These are phyloP conservation scores for Quercus phellos DNA, from an alignment of 331 rosid species.

Conservation along the genomic window DNA sequence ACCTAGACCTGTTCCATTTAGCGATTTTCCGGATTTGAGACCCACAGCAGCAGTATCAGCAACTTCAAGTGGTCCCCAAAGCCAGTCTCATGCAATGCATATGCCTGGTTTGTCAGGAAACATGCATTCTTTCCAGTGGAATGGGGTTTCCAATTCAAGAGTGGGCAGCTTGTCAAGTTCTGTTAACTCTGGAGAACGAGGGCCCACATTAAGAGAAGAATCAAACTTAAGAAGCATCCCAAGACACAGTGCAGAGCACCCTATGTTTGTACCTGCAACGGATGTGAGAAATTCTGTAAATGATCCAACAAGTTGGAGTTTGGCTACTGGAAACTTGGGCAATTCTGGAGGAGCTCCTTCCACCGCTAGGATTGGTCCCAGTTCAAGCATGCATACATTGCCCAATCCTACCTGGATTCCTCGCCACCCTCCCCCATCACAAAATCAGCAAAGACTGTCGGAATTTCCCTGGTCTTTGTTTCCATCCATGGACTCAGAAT, in stretches of 20 bases:
- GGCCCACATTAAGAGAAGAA: constrained; percentile 39
- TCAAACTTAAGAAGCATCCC: constrained; percentile 39
- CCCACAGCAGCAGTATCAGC: constrained; percentile 45
- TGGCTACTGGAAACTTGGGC: constrained; percentile 42
- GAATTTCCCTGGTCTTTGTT: constrained; percentile 80
- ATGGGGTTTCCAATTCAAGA: constrained; percentile 48
- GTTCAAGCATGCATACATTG: constrained; percentile 38
- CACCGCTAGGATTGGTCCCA: constrained; percentile 48
- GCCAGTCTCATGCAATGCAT: constrained; percentile 40
- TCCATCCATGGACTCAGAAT: constrained; percentile 47
- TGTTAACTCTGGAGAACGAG: constrained; percentile 42
- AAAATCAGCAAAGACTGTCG: constrained; percentile 49
- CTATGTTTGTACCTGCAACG: constrained; percentile 33
- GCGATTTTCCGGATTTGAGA: constrained; percentile 54
- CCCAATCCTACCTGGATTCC: constrained; percentile 54
- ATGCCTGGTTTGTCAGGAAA: constrained; percentile 11
- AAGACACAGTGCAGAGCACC: constrained; percentile 42
- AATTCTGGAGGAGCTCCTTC: constrained; percentile 51
- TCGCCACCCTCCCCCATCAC: constrained; percentile 40
- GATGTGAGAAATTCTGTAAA: constrained; percentile 40
- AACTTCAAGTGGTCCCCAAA: constrained; percentile 40
- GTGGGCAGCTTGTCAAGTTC: constrained; percentile 45
- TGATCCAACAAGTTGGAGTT: constrained; percentile 47
- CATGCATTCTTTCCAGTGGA: constrained; percentile 45
- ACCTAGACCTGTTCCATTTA: constrained; percentile 31